These are phyloP conservation scores for Diacronema lutheri DNA, from an alignment of 78 protist species.

Conservation along the genomic window DNA sequence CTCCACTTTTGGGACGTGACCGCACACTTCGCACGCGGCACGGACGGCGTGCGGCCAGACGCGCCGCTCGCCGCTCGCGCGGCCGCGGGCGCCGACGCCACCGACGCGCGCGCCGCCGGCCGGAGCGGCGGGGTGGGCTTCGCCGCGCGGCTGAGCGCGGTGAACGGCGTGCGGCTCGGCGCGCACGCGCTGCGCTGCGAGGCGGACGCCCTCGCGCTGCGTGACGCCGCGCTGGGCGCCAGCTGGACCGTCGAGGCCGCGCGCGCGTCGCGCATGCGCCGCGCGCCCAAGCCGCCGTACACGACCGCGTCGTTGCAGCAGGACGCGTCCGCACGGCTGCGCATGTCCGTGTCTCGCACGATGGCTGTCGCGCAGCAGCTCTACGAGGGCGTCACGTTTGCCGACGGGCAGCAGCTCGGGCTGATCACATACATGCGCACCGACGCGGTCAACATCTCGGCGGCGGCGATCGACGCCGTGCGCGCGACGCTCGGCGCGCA, in stretches of 20 bases:
- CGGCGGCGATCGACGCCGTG: neutral
- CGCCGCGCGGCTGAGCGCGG: neutral
- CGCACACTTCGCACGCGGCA: neutral
- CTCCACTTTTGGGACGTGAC: neutral
- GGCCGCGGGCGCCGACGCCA: neutral
- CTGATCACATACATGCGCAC: conserved; percentile 47
- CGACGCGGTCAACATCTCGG: conserved; percentile 1
- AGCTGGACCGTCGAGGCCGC: neutral
- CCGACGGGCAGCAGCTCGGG: neutral
- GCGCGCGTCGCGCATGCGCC: neutral
- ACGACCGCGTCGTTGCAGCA: conserved; percentile 39
- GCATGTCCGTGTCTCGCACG: neutral
- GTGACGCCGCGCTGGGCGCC: neutral
- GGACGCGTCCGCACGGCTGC: conserved; percentile 1
- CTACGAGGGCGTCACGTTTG: conserved; percentile 5
- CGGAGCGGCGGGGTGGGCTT: neutral
- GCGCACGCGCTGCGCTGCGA: neutral
- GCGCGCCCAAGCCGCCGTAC: conserved; percentile 24
- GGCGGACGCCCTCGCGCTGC: neutral
- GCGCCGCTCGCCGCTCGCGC: too few relatives aligned
- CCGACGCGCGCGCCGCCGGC: neutral
- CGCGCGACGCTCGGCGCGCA: neutral
- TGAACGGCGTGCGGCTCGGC: neutral
- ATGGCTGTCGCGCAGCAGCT: conserved; percentile 2
- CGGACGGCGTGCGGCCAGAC: too few relatives aligned